Evolutionary conservation across 768 basidiomycete genomes (phyloP).

Genomic region (Dentipellis sp.): DNA sequence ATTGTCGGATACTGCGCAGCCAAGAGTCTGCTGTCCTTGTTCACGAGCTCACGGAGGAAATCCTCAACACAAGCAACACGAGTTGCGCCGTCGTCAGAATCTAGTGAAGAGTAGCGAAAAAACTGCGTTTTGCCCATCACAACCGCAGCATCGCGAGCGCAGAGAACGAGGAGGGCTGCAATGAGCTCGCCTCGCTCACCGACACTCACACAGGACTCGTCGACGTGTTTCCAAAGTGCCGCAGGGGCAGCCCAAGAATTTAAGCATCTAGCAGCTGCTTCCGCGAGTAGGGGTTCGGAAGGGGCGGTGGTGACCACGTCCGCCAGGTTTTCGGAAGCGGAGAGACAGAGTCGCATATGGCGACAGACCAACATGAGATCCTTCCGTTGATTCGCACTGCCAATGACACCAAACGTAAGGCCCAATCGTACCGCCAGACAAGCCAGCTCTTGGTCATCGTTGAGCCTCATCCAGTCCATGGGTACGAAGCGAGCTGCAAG

Average conservation of each 20-base stretch:
- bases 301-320: slow-evolving; percentile 16
- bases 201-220: slow-evolving; percentile 9
- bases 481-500: not conserved
- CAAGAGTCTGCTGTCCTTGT: too few species aligned
- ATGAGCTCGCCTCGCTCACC: slow-evolving; percentile 19
- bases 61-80: not conserved
- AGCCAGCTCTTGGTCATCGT: not conserved
- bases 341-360: slow-evolving; percentile 23
- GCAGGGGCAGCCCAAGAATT: not conserved
- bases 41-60: not conserved
- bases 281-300: slow-evolving; percentile 23
- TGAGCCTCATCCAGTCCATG: not conserved
- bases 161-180: slow-evolving; percentile 11
- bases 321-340: slow-evolving; percentile 12
- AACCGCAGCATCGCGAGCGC: slow-evolving; percentile 18
- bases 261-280: slow-evolving; percentile 17
- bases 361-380: slow-evolving; percentile 22
- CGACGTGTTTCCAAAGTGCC: not conserved
- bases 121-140: too few species aligned
- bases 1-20: too few species aligned
- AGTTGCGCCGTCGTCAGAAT: not conserved
- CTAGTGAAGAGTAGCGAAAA: too few species aligned
- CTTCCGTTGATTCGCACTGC: too few species aligned
- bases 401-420: too few species aligned
- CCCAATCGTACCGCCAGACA: slow-evolving; percentile 17